Evolutionary conservation across 1,139 yeast genomes (phyloP).

Genomic region (Blastobotrys indianensis): DNA sequence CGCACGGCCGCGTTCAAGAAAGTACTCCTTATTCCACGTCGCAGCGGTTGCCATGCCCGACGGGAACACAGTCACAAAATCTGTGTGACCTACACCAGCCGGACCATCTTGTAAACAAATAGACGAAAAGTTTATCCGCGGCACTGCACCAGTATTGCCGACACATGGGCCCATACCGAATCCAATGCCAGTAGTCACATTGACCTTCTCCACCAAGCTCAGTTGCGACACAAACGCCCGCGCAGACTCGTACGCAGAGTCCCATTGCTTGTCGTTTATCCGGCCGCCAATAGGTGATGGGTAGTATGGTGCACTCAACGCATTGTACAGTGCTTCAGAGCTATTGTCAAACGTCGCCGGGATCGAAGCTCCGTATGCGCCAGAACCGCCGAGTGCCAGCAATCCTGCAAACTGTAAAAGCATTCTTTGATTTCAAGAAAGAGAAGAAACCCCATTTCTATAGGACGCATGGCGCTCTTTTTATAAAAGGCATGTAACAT

Average conservation of each 20-base stretch:
- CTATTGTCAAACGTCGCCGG: too few relatives aligned
- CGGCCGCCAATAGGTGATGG: constrained; percentile 10
- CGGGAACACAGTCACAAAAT: constrained; percentile 53
- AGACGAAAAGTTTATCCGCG: constrained; percentile 43
- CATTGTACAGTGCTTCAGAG: not conserved
- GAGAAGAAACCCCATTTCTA: too few relatives aligned
- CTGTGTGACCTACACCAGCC: constrained; percentile 55
- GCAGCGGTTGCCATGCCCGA: constrained; percentile 55
- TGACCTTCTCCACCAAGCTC: constrained; percentile 55
- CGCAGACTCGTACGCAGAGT: constrained; percentile 52
- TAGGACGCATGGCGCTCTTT: too few relatives aligned
- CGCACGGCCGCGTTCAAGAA: constrained; percentile 50
- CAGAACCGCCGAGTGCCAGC: too few relatives aligned
- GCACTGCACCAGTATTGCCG: constrained; percentile 57
- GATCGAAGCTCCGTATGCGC: too few relatives aligned
- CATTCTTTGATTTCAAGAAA: too few relatives aligned
- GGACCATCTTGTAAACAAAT: constrained; percentile 63
- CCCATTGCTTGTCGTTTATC: constrained; percentile 42
- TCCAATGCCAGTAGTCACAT: constrained; percentile 61
- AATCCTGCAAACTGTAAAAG: too few relatives aligned
- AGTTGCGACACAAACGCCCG: constrained; percentile 47
- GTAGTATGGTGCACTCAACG: constrained; percentile 8
- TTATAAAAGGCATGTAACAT: too few relatives aligned
- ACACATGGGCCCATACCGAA: constrained; percentile 62
- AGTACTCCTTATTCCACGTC: constrained; percentile 50